Evolutionary conservation across 805 yeast species (phyloP), one percentile per base, ranked within the genome.

Genomic region (Ogataea polymorpha): DNA sequence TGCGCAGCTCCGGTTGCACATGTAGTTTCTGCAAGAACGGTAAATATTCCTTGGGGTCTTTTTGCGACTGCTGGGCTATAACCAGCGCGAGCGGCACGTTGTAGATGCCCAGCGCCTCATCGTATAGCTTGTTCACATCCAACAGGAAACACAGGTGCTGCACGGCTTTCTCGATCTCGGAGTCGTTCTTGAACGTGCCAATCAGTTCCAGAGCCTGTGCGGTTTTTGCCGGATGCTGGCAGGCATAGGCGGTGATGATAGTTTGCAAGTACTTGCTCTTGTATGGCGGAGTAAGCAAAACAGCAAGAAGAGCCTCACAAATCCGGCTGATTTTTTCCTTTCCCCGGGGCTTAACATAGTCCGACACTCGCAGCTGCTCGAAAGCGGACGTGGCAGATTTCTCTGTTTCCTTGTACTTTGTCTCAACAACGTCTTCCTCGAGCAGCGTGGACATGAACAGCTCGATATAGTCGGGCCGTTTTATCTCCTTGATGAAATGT

Each of bases 11-110:
- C 1, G 76, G 66, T 61, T 83, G 86, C 29, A 75, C 77, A 50
- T 86, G 83, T 39, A 93, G 68, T 35, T 80, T 74, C 56, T 88
- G 96, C 50, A 93, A 71, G 62, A 93, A 93, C 37, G 99, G 96
- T 38, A 93, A 67, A 53, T 93, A 93, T 63, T 93, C 99, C 56
- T 90, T 88, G 17, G 99, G 99, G 66, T 93, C 99, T 72, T 84
- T 90, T 63, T 91, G 98, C 0, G 97, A 89, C 56, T 89, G 93
- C 60, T 95, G 98, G 0, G 99, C 99, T 44, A 93, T 81, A 10
- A 75, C 72, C 42, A 93, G 71, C 0, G 98, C 78, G 54, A 91
- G 68, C 42, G 81, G 80, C 30, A 93, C 80, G 58, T 93, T 84
- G 56, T 93, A 93, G 15, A 85, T 67, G 2, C 95, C 84, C 43